A percentile compares a stretch with the other conserved stretches of the same genome.
Conservation (phyloP, 202 grass and related monocot species). For the Schoenoplectus triqueter region DNA sequence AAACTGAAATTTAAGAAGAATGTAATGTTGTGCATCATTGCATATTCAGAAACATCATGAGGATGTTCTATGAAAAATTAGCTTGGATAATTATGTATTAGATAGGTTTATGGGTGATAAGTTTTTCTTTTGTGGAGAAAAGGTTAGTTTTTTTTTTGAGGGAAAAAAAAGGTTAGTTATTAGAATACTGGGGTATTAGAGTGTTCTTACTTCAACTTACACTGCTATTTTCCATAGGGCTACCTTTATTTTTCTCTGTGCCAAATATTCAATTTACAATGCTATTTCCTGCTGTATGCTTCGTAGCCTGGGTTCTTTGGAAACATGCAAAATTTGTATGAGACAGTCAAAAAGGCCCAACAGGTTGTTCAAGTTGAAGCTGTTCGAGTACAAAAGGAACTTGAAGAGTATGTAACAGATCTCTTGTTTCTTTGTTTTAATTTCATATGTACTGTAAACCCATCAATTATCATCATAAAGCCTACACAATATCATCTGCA, state of each 20-base stretch:
- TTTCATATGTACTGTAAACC: not conserved
- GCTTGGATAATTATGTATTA: not conserved
- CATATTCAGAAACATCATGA: slow-evolving; percentile 2
- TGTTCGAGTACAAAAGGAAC: slow-evolving; percentile 96
- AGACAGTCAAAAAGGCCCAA: slow-evolving; percentile 97
- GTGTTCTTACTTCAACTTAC: not conserved
- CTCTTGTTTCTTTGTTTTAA: slow-evolving; percentile 20
- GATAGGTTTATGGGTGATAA: not conserved
- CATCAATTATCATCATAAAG: not conserved
- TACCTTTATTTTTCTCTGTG: slow-evolving; percentile 9
- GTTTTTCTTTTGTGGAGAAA: slow-evolving; percentile 13
- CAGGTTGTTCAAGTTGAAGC: slow-evolving; percentile 99
- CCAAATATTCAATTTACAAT: slow-evolving; percentile 2
- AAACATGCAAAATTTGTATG: slow-evolving; percentile 98
- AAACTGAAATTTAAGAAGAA: slow-evolving; percentile 5
- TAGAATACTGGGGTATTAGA: not conserved
- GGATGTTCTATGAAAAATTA: not conserved
- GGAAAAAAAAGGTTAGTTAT: not conserved
- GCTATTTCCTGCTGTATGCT: slow-evolving; percentile 24
- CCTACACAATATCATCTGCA: slow-evolving; percentile 15
- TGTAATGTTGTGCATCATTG: not conserved
- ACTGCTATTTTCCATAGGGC: slow-evolving; percentile 6
- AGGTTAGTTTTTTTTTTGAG: not conserved
- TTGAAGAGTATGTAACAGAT: slow-evolving; percentile 70
- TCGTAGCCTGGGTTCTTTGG: slow-evolving; percentile 82